These are phyloP conservation scores for Ocimum tenuiflorum DNA, from an alignment of 257 asterid genomes.

Conservation along the genomic window DNA sequence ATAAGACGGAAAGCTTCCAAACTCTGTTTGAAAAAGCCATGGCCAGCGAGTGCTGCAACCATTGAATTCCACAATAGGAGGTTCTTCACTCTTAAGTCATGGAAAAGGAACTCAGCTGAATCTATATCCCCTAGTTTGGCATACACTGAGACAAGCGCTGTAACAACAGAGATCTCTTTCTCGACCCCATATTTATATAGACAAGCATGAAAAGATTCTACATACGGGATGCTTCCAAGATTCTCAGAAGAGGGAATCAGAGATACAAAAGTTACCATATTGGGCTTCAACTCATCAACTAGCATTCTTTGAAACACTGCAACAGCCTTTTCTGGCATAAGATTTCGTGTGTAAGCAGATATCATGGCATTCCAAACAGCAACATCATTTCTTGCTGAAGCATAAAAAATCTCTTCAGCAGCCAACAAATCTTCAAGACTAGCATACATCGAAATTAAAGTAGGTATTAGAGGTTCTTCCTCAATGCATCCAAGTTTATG, in stretches of 20 bases:
- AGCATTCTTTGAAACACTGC: slow-evolving; percentile 34
- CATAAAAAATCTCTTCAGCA: slow-evolving; percentile 33
- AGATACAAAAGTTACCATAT: slow-evolving; percentile 52
- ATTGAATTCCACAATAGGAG: slow-evolving; percentile 51
- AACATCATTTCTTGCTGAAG: slow-evolving; percentile 18
- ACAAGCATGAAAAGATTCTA: slow-evolving; percentile 42
- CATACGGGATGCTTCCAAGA: slow-evolving; percentile 21
- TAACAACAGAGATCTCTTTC: slow-evolving; percentile 37
- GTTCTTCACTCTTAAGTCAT: slow-evolving; percentile 19
- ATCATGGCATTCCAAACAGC: slow-evolving; percentile 54
- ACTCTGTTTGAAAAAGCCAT: slow-evolving; percentile 32
- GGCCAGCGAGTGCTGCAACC: slow-evolving; percentile 45
- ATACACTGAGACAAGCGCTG: slow-evolving; percentile 49
- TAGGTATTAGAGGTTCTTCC: slow-evolving; percentile 42
- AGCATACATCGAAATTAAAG: slow-evolving; percentile 52
- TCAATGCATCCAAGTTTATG: slow-evolving; percentile 36
- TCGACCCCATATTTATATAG: slow-evolving; percentile 41
- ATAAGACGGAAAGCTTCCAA: slow-evolving; percentile 36
- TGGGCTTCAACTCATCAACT: slow-evolving; percentile 30
- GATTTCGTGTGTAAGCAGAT: slow-evolving; percentile 41
- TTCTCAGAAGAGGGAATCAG: slow-evolving; percentile 41
- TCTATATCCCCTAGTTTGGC: slow-evolving; percentile 41
- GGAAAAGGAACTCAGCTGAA: slow-evolving; percentile 46
- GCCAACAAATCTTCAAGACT: slow-evolving; percentile 33
- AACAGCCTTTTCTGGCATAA: slow-evolving; percentile 24